These are phyloP conservation scores for Fistulifera solaris DNA, from an alignment of 108 stramenopile species.

Conservation along the genomic window DNA sequence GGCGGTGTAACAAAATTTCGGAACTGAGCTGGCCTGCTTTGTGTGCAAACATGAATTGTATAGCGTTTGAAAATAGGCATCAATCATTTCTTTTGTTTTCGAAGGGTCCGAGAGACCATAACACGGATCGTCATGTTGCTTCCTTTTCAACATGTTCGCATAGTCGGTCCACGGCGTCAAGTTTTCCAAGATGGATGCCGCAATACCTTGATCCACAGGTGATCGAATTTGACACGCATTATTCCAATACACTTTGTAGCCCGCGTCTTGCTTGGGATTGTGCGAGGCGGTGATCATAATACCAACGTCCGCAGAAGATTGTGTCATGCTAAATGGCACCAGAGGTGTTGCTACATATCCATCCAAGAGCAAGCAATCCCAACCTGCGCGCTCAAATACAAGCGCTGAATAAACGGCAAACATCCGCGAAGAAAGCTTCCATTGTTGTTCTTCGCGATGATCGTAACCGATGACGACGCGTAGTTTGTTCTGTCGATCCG, in stretches of 20 bases:
- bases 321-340: slow-evolving; percentile 62
- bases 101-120: slow-evolving; percentile 27
- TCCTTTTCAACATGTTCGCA: slow-evolving; percentile 23
- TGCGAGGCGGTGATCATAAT: slow-evolving; percentile 98
- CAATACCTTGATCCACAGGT: slow-evolving; percentile 85
- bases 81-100: slow-evolving; percentile 20
- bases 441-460: slow-evolving; percentile 58
- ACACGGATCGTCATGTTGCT: slow-evolving; percentile 34
- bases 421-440: slow-evolving; percentile 64
- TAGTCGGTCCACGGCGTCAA: slow-evolving; percentile 86
- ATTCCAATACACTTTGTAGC: slow-evolving; percentile 95
- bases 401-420: slow-evolving; percentile 85
- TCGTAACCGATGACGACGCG: slow-evolving; percentile 88
- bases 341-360: slow-evolving; percentile 85
- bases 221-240: slow-evolving; percentile 94
- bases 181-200: slow-evolving; percentile 70
- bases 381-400: slow-evolving; percentile 70
- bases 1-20: slow-evolving; percentile 84
- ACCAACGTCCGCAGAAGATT: slow-evolving; percentile 39
- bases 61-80: slow-evolving; percentile 59
- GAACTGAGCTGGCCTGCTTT: slow-evolving; percentile 9
- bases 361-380: slow-evolving; percentile 76
- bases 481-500: slow-evolving; percentile 6
- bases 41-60: slow-evolving; percentile 49
- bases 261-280: slow-evolving; percentile 94